phyloP scores from a whole-genome alignment of 2,329 filamentous ascomycete genomes.

The Penicillium rolfsii region DNA sequence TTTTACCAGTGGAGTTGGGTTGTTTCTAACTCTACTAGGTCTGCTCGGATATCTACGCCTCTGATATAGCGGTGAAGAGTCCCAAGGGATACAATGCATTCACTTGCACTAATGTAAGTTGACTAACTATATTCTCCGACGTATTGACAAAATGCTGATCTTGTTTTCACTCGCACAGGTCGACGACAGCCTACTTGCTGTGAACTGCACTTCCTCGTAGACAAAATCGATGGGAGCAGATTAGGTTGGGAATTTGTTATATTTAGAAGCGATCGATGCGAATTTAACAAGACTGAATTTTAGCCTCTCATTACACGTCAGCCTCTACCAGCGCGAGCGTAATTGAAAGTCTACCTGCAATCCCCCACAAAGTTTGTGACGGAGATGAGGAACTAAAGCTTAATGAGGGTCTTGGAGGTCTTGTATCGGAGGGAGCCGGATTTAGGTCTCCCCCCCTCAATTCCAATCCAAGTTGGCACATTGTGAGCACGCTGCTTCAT shows the following conservation, averaged over 20 bases:
- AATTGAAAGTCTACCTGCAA: not conserved
- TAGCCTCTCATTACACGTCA: not conserved
- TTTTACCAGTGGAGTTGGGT: too few relatives aligned
- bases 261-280: not conserved
- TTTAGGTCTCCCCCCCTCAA: not conserved
- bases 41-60: constrained; percentile 53
- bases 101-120: constrained; percentile 50
- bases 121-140: not conserved
- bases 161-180: constrained; percentile 23
- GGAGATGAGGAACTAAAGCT: not conserved
- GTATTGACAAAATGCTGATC: not conserved
- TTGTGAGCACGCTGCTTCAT: not conserved
- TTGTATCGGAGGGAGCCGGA: not conserved
- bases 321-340: not conserved
- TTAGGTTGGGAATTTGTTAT: not conserved
- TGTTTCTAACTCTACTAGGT: constrained; percentile 26
- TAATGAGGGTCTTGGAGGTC: too few relatives aligned
- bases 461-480: not conserved
- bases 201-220: constrained; percentile 37
- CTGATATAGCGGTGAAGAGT: constrained; percentile 52
- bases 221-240: not conserved
- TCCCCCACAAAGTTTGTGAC: not conserved
- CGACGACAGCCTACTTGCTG: constrained; percentile 39
- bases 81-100: constrained; percentile 51
- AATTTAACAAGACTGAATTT: not conserved